These are phyloP conservation scores for Mimosa pudica DNA, from an alignment of 306 rosid species.

Conservation along the genomic window DNA sequence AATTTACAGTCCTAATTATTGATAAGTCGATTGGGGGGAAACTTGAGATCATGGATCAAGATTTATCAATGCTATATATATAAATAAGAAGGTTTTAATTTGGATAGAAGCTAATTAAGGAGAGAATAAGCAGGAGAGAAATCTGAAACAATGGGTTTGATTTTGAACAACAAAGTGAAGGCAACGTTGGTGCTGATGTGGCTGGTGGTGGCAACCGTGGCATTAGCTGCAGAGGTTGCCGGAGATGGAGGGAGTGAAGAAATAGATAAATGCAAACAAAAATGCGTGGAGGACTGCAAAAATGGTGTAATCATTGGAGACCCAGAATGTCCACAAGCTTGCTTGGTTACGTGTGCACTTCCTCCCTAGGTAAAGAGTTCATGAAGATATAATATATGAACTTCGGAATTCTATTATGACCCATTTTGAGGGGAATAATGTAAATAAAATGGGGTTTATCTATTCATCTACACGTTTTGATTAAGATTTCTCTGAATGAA, in stretches of 20 bases:
- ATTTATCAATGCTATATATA: no score
- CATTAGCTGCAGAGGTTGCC: background rate
- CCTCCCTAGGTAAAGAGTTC: background rate
- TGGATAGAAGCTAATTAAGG: no score
- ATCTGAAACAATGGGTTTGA: no score
- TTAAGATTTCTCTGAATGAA: no score
- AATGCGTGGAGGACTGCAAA: background rate
- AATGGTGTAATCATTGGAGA: no score
- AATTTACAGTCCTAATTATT: no score
- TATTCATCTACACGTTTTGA: no score
- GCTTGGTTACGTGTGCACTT: background rate
- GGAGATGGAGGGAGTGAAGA: no score
- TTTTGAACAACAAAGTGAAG: background rate
- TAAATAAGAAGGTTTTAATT: no score
- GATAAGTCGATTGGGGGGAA: no score
- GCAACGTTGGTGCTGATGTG: background rate
- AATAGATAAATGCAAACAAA: background rate
- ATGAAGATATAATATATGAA: background rate
- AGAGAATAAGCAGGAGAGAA: background rate
- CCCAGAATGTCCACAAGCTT: background rate
- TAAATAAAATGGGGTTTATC: background rate
- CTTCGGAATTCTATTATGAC: background rate
- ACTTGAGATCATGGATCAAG: no score
- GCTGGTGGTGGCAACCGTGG: background rate
- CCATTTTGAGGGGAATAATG: background rate